A percentile compares a stretch with the other conserved stretches of the same genome.
Evolutionary conservation across 352 stramenopile genomes (phyloP).

Genomic region (Phytophthora pini): DNA sequence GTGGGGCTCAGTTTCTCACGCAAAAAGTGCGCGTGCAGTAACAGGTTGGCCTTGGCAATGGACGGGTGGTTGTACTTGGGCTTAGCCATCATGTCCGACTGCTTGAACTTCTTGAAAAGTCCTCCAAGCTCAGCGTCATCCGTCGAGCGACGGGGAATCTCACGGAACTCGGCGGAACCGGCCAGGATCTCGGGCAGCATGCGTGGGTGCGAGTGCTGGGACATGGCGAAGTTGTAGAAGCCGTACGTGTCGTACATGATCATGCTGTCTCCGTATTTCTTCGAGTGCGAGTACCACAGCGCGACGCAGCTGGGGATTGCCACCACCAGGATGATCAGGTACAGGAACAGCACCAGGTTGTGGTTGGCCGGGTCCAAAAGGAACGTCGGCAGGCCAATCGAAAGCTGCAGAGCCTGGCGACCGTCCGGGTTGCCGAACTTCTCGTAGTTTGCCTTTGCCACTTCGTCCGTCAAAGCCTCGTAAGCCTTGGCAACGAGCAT

Average conservation of each 20-base stretch:
- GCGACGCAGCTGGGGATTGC: constrained; percentile 96
- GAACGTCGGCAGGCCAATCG: constrained; percentile 97
- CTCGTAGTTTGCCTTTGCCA: constrained; percentile 98
- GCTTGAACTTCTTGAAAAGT: constrained; percentile 83
- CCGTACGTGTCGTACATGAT: constrained; percentile 99
- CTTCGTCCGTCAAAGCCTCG: constrained; percentile 96
- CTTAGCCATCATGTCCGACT: constrained; percentile 82
- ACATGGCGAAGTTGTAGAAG: constrained; percentile 98
- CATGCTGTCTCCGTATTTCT: constrained; percentile 99
- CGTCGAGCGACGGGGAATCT: constrained; percentile 68
- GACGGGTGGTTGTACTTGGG: constrained; percentile 86
- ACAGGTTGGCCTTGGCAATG: constrained; percentile 86
- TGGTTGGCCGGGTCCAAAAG: constrained; percentile 97
- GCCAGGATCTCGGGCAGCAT: constrained; percentile 95
- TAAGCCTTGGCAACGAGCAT: constrained; percentile 97
- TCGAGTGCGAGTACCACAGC: constrained; percentile 96
- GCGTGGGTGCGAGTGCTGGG: constrained; percentile 94
- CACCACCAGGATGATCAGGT: constrained; percentile 98
- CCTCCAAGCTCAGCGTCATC: constrained; percentile 72
- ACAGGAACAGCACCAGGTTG: constrained; percentile 98
- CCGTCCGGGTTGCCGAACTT: constrained; percentile 99
- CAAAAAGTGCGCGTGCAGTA: constrained; percentile 97
- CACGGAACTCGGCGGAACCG: constrained; percentile 90
- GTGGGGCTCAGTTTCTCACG: constrained; percentile 80
- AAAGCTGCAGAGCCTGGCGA: constrained; percentile 96